A percentile compares a stretch with the other conserved stretches of the same genome.
Evolutionary conservation across 106 monocot genomes (phyloP).

Genomic region (Dioscorea zingiberensis): DNA sequence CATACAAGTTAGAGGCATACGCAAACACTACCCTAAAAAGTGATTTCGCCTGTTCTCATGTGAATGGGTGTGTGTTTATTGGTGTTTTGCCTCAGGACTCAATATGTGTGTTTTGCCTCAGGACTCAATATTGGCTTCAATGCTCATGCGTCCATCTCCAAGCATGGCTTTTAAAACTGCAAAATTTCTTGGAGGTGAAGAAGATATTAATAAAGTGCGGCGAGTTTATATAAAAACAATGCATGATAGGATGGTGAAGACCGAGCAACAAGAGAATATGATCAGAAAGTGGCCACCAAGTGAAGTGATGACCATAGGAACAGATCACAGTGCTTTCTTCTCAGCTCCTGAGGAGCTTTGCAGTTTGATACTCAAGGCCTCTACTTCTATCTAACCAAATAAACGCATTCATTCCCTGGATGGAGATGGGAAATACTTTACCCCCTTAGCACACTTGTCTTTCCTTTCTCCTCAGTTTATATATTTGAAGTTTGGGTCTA

Average conservation of each 20-base stretch:
- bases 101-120: not conserved
- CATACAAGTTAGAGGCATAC: too few relatives aligned
- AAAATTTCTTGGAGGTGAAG: conserved; percentile 1
- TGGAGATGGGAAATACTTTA: too few relatives aligned
- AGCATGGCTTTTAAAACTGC: not conserved
- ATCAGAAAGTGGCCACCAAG: conserved; percentile 45
- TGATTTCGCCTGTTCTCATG: too few relatives aligned
- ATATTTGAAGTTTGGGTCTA: too few relatives aligned
- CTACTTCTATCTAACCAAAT: not conserved
- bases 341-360: conserved; percentile 17
- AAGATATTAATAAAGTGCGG: conserved; percentile 7
- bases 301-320: conserved; percentile 25
- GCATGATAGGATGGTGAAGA: conserved; percentile 24
- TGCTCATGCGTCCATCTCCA: conserved; percentile 20
- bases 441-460: too few relatives aligned
- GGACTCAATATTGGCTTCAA: conserved; percentile 37
- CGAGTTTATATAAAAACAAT: conserved; percentile 27
- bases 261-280: conserved; percentile 41
- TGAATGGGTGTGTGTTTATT: too few relatives aligned
- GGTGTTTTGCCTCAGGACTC: too few relatives aligned
- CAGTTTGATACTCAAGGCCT: conserved; percentile 15
- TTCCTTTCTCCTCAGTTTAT: too few relatives aligned
- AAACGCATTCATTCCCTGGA: too few relatives aligned
- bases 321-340: conserved; percentile 58
- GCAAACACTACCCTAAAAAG: too few relatives aligned